phyloP scores from a whole-genome alignment of 1,284 basidiomycete genomes.

The Leccinum subspadiceum region DNA sequence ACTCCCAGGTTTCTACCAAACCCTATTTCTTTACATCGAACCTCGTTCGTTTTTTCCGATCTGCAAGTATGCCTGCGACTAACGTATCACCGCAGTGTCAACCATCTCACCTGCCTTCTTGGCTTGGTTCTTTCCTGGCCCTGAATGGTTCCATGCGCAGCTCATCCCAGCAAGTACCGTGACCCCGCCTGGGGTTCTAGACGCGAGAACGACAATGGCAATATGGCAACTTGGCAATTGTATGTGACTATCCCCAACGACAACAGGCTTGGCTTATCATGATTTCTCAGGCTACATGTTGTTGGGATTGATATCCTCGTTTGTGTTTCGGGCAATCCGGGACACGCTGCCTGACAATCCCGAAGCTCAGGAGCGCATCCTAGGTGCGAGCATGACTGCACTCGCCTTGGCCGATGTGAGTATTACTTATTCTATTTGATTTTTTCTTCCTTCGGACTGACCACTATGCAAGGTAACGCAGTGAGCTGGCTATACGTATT shows the following conservation, averaged over 20 bases:
- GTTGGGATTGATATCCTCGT: slow-evolving; percentile 61
- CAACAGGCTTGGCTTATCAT: not conserved
- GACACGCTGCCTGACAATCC: slow-evolving; percentile 60
- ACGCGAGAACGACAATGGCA: slow-evolving; percentile 60
- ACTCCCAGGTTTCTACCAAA: slow-evolving; percentile 64
- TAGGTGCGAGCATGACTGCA: slow-evolving; percentile 62
- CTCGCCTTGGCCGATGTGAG: slow-evolving; percentile 74
- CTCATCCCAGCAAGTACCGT: slow-evolving; percentile 50
- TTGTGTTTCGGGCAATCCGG: slow-evolving; percentile 69
- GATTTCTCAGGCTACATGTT: slow-evolving; percentile 59
- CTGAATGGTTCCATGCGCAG: slow-evolving; percentile 69
- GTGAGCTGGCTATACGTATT: slow-evolving; percentile 40
- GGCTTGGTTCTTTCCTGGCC: slow-evolving; percentile 61
- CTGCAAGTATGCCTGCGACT: not conserved
- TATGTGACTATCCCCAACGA: slow-evolving; percentile 27
- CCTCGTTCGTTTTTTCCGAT: slow-evolving; percentile 47
- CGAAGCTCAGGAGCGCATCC: slow-evolving; percentile 65
- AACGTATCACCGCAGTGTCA: slow-evolving; percentile 41
- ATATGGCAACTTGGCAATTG: slow-evolving; percentile 74
- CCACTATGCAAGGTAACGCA: slow-evolving; percentile 43
- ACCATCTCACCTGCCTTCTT: slow-evolving; percentile 59
- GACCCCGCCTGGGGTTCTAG: slow-evolving; percentile 37
- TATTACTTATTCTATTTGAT: slow-evolving; percentile 11
- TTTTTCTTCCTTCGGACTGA: slow-evolving; percentile 2
- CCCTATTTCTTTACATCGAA: slow-evolving; percentile 69